Conservation (phyloP, 148 eudicot species). For the Limonium bicolor region DNA sequence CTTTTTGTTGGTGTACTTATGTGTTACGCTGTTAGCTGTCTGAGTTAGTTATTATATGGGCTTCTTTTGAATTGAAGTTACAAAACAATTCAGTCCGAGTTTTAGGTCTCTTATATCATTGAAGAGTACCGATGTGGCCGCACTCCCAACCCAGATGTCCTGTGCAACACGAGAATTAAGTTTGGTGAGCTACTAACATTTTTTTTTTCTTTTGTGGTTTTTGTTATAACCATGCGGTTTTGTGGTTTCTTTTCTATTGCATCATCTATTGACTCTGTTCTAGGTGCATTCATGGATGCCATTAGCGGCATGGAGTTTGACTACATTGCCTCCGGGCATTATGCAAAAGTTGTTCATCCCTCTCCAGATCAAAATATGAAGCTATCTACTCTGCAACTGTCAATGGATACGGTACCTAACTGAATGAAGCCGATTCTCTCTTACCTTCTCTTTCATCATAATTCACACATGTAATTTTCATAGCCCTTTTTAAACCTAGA, state of each 20-base stretch:
- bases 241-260: neutral
- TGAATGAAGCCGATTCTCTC: conserved; percentile 1
- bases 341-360: conserved; percentile 70
- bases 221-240: neutral
- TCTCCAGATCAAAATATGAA: conserved; percentile 17
- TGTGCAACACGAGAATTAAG: conserved; percentile 95
- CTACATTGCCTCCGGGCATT: conserved; percentile 93
- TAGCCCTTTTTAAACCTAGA: neutral
- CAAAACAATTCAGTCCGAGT: conserved; percentile 13
- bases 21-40: too few relatives aligned
- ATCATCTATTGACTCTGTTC: conserved; percentile 4
- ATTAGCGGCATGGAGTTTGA: conserved; percentile 60
- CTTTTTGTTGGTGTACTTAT: too few relatives aligned
- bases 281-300: conserved; percentile 95
- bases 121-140: conserved; percentile 87
- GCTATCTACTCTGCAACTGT: conserved; percentile 57
- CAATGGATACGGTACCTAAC: conserved; percentile 61
- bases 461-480: neutral
- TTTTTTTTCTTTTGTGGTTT: neutral
- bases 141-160: conserved; percentile 97
- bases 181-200: conserved; percentile 45
- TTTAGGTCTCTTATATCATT: conserved; percentile 86
- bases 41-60: too few relatives aligned
- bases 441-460: neutral
- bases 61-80: too few relatives aligned